Conservation (phyloP, 177 flowering plant genomes). For the Vitis hybrid region DNA sequence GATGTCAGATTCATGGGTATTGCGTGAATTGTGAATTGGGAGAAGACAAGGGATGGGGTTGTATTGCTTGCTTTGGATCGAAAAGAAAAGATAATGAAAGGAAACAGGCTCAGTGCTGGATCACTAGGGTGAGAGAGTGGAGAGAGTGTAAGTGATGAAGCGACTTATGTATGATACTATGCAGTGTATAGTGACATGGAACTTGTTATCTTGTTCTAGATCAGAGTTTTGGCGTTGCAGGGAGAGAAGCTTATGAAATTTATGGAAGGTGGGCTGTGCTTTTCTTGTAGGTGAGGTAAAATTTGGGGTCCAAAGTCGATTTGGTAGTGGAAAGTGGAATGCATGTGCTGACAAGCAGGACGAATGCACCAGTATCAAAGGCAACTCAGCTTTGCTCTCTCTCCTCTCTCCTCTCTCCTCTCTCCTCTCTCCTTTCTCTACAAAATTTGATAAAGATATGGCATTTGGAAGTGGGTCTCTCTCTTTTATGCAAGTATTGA, state of each 20-base stretch:
- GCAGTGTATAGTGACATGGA: background rate
- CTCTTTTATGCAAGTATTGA: constrained; percentile 24
- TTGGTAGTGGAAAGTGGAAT: constrained; percentile 88
- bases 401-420: constrained; percentile 20
- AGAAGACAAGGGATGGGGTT: background rate
- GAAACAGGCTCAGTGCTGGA: background rate
- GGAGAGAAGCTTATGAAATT: constrained; percentile 24
- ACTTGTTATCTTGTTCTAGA: background rate
- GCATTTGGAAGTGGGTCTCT: constrained; percentile 33
- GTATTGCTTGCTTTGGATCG: background rate
- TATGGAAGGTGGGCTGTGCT: constrained; percentile 29
- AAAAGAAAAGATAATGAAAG: background rate
- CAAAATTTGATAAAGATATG: constrained; percentile 18
- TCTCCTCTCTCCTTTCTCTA: constrained; percentile 27
- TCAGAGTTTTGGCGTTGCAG: background rate
- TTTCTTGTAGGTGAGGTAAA: constrained; percentile 69
- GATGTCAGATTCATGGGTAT: constrained; percentile 3
- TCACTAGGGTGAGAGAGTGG: background rate
- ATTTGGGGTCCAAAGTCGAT: constrained; percentile 62
- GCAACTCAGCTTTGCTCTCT: constrained; percentile 50
- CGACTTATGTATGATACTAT: background rate
- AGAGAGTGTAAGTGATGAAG: background rate
- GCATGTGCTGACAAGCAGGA: constrained; percentile 86
- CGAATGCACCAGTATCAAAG: constrained; percentile 49
- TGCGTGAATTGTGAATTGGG: constrained; percentile 9